Evolutionary conservation across 306 rosid species (phyloP).

Genomic region (Glycyrrhiza uralensis): DNA sequence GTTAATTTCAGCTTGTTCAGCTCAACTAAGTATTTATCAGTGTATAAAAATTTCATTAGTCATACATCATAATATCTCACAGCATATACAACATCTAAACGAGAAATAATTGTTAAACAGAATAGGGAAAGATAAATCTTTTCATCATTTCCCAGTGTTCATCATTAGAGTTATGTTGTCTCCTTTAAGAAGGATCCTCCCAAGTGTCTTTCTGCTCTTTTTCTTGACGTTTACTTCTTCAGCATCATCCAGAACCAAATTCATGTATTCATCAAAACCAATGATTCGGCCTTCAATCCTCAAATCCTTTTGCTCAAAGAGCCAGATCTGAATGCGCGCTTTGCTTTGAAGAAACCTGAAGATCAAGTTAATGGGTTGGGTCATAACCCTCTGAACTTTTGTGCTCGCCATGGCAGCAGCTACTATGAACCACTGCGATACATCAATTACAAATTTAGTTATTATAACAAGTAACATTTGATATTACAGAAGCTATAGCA

Average conservation of each 20-base stretch:
- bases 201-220: constrained; percentile 66
- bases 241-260: constrained; percentile 34
- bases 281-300: background rate
- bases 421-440: no score
- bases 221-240: constrained; percentile 79
- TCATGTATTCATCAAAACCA: constrained; percentile 35
- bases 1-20: no score
- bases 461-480: no score
- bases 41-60: no score
- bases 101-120: no score
- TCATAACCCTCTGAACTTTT: constrained; percentile 95
- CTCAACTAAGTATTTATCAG: no score
- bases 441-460: no score
- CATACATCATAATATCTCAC: no score
- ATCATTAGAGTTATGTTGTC: constrained; percentile 90
- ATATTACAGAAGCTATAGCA: no score
- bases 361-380: constrained; percentile 89
- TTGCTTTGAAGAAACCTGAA: constrained; percentile 83
- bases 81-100: no score
- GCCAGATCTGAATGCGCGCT: background rate
- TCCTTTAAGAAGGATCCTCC: constrained; percentile 88
- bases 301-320: background rate
- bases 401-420: constrained; percentile 91
- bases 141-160: constrained; percentile 55
- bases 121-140: no score